These are phyloP conservation scores for Candida sanyiensis DNA, from an alignment of 805 yeast genomes.

Conservation along the genomic window DNA sequence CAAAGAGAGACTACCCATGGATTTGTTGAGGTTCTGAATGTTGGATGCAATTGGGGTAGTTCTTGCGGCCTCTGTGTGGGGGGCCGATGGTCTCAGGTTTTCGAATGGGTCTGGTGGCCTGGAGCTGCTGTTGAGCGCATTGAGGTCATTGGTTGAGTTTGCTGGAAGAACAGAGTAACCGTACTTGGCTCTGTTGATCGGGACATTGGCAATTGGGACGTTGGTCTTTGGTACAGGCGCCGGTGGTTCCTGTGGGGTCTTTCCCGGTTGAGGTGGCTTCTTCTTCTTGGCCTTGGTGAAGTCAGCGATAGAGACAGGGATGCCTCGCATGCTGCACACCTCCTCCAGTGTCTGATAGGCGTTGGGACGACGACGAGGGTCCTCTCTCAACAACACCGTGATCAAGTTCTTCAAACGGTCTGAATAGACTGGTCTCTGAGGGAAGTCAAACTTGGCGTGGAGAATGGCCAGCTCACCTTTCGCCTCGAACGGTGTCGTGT, in stretches of 20 bases:
- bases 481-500: conserved; percentile 76
- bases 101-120: conserved; percentile 10
- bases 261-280: conserved; percentile 10
- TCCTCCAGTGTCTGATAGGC: conserved; percentile 67
- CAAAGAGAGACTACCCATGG: conserved; percentile 21
- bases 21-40: conserved; percentile 16
- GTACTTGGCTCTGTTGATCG: conserved; percentile 5
- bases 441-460: conserved; percentile 47
- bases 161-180: conserved; percentile 6
- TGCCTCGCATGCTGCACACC: conserved; percentile 53
- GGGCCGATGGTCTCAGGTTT: conserved; percentile 3
- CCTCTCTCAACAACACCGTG: conserved; percentile 51
- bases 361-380: conserved; percentile 70
- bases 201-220: conserved; percentile 10
- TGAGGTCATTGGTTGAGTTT: conserved; percentile 6
- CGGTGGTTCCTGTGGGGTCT: neutral
- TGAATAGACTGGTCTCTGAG: conserved; percentile 52
- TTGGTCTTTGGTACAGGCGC: conserved; percentile 3
- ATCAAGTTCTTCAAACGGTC: conserved; percentile 60
- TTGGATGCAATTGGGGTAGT: conserved; percentile 15
- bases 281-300: conserved; percentile 32
- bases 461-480: conserved; percentile 60
- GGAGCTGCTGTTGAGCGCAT: conserved; percentile 2
- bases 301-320: conserved; percentile 37
- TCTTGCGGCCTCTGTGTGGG: conserved; percentile 20